phyloP scores from a whole-genome alignment of 2,329 filamentous ascomycete genomes.

The Phaeosphaeria sp. region DNA sequence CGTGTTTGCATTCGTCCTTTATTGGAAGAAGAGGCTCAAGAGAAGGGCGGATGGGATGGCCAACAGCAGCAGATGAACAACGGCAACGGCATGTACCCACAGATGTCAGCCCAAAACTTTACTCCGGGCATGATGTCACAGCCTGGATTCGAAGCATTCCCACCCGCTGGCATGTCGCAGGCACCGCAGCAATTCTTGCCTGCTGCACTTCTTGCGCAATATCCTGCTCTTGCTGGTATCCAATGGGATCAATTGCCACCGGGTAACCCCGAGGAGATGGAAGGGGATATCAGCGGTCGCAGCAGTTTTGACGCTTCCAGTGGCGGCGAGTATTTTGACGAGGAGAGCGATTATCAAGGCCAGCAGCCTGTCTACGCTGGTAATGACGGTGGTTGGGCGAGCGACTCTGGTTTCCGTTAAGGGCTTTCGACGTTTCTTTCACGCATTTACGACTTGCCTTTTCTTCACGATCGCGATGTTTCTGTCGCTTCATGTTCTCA shows the following conservation, averaged over 20 bases:
- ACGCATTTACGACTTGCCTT: conserved; percentile 13
- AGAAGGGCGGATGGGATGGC: conserved; percentile 69
- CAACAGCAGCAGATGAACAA: conserved; percentile 66
- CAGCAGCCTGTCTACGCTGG: conserved; percentile 39
- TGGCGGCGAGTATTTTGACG: conserved; percentile 72
- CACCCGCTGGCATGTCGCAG: conserved; percentile 37
- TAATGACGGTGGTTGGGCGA: conserved; percentile 43
- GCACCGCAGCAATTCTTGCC: conserved; percentile 65
- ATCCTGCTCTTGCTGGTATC: conserved; percentile 88
- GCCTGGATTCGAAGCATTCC: conserved; percentile 42
- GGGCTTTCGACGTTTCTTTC: neutral
- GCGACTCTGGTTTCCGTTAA: conserved; percentile 30
- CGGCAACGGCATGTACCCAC: conserved; percentile 52
- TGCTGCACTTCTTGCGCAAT: conserved; percentile 86
- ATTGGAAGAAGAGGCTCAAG: conserved; percentile 90
- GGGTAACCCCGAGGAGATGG: conserved; percentile 61
- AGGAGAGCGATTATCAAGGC: conserved; percentile 64
- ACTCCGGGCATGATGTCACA: conserved; percentile 44
- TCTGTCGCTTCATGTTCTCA: conserved; percentile 12
- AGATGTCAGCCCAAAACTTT: conserved; percentile 38
- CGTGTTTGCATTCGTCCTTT: conserved; percentile 97
- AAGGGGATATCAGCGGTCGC: conserved; percentile 73
- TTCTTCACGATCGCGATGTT: conserved; percentile 2
- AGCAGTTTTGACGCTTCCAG: conserved; percentile 80
- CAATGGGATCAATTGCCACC: conserved; percentile 82